Conservation (phyloP, 1,284 basidiomycete genomes). For the Cutaneotrichosporon mucoides region DNA sequence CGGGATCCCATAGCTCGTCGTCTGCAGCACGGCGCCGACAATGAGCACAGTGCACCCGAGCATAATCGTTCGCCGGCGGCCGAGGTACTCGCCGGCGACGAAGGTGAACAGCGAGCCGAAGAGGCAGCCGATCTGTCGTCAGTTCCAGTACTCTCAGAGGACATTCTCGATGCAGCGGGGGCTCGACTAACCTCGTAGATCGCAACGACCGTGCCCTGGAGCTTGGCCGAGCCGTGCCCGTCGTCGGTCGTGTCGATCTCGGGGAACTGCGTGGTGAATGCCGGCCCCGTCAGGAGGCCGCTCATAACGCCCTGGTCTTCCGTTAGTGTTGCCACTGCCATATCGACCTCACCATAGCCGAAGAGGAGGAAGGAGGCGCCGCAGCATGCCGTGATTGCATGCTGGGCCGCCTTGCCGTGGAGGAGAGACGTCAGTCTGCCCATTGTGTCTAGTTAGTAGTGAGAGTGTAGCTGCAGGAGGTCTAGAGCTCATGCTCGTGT, state of each 20-base stretch:
- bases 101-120: constrained; percentile 6
- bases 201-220: constrained; percentile 33
- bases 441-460: no score
- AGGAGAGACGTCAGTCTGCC: neutral
- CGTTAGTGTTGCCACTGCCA: neutral
- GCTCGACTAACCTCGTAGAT: constrained; percentile 23
- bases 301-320: constrained; percentile 49
- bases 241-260: constrained; percentile 18
- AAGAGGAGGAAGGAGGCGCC: constrained; percentile 20
- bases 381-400: constrained; percentile 4
- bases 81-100: constrained; percentile 2
- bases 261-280: constrained; percentile 22
- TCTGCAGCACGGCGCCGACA: constrained; percentile 45
- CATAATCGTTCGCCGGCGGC: constrained; percentile 13
- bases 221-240: constrained; percentile 18
- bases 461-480: no score
- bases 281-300: constrained; percentile 36
- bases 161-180: no score
- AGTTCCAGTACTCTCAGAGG: no score
- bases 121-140: neutral
- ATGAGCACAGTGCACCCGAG: constrained; percentile 39
- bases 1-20: constrained; percentile 37
- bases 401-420: neutral
- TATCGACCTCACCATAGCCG: constrained; percentile 27
- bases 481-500: no score